Percentiles rank a stretch among this genome's conserved stretches.
Evolutionary conservation across 1,284 basidiomycete genomes (phyloP).

Genomic region (Anthracocystis walkeri): DNA sequence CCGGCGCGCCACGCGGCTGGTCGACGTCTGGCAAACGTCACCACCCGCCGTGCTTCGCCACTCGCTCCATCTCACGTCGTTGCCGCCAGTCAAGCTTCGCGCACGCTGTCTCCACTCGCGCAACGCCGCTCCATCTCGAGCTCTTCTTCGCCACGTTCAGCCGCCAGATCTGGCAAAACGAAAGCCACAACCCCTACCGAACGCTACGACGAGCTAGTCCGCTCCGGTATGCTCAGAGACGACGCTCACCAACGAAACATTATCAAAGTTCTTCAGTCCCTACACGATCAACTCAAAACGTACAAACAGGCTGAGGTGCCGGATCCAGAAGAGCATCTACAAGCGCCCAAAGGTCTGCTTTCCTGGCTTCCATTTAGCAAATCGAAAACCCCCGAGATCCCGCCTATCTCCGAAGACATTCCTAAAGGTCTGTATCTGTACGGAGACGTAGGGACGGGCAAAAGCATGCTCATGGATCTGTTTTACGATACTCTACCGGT

Average conservation of each 20-base stretch:
- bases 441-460: constrained; percentile 94
- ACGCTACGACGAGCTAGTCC: constrained; percentile 82
- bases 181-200: constrained; percentile 72
- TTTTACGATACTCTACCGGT: constrained; percentile 88
- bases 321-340: constrained; percentile 53
- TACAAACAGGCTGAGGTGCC: constrained; percentile 73
- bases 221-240: constrained; percentile 77
- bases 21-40: constrained; percentile 18
- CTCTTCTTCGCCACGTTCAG: constrained; percentile 13
- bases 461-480: constrained; percentile 97
- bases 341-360: constrained; percentile 36
- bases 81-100: not conserved
- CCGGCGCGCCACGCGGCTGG: constrained; percentile 31
- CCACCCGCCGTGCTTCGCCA: constrained; percentile 5
- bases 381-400: constrained; percentile 40
- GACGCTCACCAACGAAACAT: constrained; percentile 89
- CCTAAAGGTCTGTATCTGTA: constrained; percentile 96
- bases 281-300: constrained; percentile 79
- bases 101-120: not conserved
- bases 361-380: constrained; percentile 49
- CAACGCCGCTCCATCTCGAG: constrained; percentile 8
- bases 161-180: constrained; percentile 18
- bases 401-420: constrained; percentile 72
- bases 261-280: constrained; percentile 81
- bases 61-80: constrained; percentile 6